These are phyloP conservation scores for Trichosporon coremiiforme DNA, from an alignment of 1,284 basidiomycete species.

Conservation along the genomic window DNA sequence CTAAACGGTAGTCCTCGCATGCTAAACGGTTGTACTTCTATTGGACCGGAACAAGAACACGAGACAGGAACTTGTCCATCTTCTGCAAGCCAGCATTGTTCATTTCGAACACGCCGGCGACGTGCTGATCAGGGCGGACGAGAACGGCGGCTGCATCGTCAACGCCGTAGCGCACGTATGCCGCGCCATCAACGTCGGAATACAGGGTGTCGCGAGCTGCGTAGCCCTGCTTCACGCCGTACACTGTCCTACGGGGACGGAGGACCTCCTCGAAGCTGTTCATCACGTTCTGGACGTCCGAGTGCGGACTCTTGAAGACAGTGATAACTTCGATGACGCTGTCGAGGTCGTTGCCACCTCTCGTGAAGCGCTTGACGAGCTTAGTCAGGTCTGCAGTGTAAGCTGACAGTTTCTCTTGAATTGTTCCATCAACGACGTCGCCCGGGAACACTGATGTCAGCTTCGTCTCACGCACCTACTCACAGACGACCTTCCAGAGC, in stretches of 20 bases:
- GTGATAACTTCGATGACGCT: background rate
- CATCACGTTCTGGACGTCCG: background rate
- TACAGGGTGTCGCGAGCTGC: background rate
- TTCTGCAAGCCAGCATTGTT: background rate
- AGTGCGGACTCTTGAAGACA: background rate
- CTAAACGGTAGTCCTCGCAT: background rate
- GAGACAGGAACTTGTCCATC: background rate
- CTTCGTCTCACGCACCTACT: background rate
- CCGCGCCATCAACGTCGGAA: background rate
- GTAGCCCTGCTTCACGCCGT: background rate
- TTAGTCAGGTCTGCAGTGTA: background rate
- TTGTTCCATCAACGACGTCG: background rate
- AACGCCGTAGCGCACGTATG: background rate
- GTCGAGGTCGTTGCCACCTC: background rate
- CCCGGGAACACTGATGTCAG: slow-evolving; percentile 15
- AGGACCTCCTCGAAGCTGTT: background rate
- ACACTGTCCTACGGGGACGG: background rate
- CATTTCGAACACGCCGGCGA: slow-evolving; percentile 8
- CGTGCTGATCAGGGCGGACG: background rate
- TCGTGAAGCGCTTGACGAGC: background rate
- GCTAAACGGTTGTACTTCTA: background rate
- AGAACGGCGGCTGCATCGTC: background rate
- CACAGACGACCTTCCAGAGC: slow-evolving; percentile 1
- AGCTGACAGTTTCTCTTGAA: background rate
- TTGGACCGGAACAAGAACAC: background rate